phyloP scores from a whole-genome alignment of 805 yeast genomes.

The Ogataea saltuana region DNA sequence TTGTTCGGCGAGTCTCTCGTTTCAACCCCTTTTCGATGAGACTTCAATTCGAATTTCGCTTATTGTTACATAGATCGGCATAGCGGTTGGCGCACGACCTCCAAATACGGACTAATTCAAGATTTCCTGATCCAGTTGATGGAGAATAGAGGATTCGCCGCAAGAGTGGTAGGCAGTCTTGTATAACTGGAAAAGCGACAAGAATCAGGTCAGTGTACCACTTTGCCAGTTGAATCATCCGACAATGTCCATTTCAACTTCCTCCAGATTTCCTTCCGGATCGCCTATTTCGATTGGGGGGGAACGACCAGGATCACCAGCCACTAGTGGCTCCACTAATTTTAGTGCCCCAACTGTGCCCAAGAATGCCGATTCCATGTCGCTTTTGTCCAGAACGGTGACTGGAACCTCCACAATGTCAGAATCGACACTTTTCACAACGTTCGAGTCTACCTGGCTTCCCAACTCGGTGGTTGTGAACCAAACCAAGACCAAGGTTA shows the following conservation, averaged over 20 bases:
- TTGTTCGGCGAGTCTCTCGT: no score
- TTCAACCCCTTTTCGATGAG: neutral
- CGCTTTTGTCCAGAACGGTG: conserved; percentile 24
- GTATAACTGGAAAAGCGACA: no score
- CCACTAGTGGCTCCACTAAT: conserved; percentile 7
- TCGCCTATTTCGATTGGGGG: no score
- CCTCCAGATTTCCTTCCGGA: conserved; percentile 9
- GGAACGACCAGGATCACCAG: neutral
- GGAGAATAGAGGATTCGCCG: neutral
- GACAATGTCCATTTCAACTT: conserved; percentile 9
- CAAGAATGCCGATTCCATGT: conserved; percentile 10
- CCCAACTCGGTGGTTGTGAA: conserved; percentile 34
- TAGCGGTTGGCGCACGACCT: conserved; percentile 1
- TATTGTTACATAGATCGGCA: conserved; percentile 2
- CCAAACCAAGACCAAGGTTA: conserved; percentile 25
- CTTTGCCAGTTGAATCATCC: neutral
- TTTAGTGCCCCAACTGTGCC: no score
- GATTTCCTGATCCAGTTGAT: conserved; percentile 4
- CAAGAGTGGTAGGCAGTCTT: neutral
- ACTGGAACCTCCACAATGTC: conserved; percentile 32
- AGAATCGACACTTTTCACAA: conserved; percentile 28
- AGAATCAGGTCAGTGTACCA: neutral
- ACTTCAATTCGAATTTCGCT: neutral
- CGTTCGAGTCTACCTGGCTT: conserved; percentile 37
- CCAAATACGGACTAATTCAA: neutral